Evolutionary conservation across 2,329 filamentous ascomycete species (phyloP).

Genomic region (Fusarium floridanum): DNA sequence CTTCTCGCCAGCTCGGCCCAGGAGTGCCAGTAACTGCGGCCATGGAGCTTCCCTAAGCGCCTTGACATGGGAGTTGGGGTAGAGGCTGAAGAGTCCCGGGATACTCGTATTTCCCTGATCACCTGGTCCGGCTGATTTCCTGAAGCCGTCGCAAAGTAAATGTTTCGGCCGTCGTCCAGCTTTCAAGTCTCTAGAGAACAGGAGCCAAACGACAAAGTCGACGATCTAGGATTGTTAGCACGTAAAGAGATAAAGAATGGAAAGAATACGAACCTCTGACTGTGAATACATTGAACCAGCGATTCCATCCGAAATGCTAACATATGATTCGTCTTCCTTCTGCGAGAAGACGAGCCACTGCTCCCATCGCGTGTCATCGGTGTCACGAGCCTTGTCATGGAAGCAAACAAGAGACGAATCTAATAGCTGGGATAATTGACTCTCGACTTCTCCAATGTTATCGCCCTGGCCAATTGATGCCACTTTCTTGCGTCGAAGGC

Average conservation of each 20-base stretch:
- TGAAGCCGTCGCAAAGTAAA: slow-evolving; percentile 86
- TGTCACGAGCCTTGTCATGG: slow-evolving; percentile 46
- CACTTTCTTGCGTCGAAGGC: slow-evolving; percentile 70
- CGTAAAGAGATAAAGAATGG: slow-evolving; percentile 3
- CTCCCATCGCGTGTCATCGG: slow-evolving; percentile 60
- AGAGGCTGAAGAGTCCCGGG: slow-evolving; percentile 73
- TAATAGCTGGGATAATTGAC: slow-evolving; percentile 68
- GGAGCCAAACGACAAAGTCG: slow-evolving; percentile 80
- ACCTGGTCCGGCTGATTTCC: slow-evolving; percentile 58
- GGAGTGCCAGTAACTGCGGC: slow-evolving; percentile 78
- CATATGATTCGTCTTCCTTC: slow-evolving; percentile 68
- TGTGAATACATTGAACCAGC: slow-evolving; percentile 66
- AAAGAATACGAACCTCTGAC: slow-evolving; percentile 65
- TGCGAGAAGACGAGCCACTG: slow-evolving; percentile 74
- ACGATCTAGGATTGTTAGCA: slow-evolving; percentile 71
- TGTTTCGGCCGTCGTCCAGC: slow-evolving; percentile 71
- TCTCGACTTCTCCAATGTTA: slow-evolving; percentile 51
- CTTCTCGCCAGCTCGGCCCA: slow-evolving; percentile 80
- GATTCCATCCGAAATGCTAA: slow-evolving; percentile 64
- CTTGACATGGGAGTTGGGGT: slow-evolving; percentile 78
- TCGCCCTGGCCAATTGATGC: slow-evolving; percentile 55
- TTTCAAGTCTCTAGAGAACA: slow-evolving; percentile 73
- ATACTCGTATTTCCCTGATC: slow-evolving; percentile 60
- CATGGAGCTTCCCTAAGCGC: slow-evolving; percentile 78
- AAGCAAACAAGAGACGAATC: slow-evolving; percentile 78